Base-by-base conservation (phyloP, 768 basidiomycete species). In the Vararia minispora region DNA sequence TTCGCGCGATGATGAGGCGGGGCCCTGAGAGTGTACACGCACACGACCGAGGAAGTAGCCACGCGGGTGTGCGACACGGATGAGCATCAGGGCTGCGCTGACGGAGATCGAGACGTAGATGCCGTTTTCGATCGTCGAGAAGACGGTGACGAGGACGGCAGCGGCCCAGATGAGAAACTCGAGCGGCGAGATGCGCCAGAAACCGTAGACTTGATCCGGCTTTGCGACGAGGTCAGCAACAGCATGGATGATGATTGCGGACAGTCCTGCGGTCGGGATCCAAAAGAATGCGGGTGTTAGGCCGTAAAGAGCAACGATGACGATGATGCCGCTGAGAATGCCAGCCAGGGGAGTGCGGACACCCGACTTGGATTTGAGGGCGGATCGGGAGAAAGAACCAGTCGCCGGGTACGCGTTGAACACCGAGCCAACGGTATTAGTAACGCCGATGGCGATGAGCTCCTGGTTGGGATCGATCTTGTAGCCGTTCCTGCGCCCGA, bases 301-400 rank as follows among this genome's bases (percentile, higher is more conserved):
- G 27, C 91, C 94, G 56, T 99, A 99, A 7, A 99, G 64, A 0
- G 95, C 90, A 42, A 97, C 80, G 40, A 98, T 70, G 48, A 98
- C 94, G 31, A 92, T 79, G 26, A 94, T 57, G 20, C 87, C 81
- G 16, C 89, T 83, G 48, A 84, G 55, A 41, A 91, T 69, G 40
- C 95, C 95, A 9, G 86, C 90, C 8, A 80, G 69, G 6, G 95
- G 95, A 2, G 95, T 98, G 37, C 94, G 76, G n/a, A 98, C 94
- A 33, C 95, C 95, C 0, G 88, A 92, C 59, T 94, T 97, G 22
- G 86, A 78, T 61, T 95, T 91, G 54, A 99, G 66, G 2, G 95
- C 95, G 3, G 91, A 86, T n/a, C 95, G 85, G 27, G 92, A 95
- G 72, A 99, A 99, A 1, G 92, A 97, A 2, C 95, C 95, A 10